Evolutionary conservation across 2,329 filamentous ascomycete genomes (phyloP).

Genomic region (Colletotrichum melonis): DNA sequence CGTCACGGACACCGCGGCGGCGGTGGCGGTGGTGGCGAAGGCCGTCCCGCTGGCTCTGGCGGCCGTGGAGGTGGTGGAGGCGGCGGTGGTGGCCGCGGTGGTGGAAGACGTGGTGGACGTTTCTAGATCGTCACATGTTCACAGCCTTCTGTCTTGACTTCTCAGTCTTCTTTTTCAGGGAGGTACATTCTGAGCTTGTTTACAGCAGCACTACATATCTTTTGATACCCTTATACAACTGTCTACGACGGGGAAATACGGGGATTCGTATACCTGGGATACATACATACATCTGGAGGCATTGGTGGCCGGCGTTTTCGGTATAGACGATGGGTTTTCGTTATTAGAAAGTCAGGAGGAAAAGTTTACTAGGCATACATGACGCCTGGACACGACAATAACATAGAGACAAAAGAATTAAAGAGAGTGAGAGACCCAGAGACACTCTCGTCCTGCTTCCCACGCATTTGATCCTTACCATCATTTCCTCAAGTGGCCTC

Average conservation of each 20-base stretch:
- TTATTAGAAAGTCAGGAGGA: background rate
- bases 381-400: background rate
- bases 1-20: conserved; percentile 38
- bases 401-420: background rate
- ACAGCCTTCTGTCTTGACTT: background rate
- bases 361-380: background rate
- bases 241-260: conserved; percentile 9
- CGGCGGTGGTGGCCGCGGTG: conserved; percentile 11
- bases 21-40: conserved; percentile 37
- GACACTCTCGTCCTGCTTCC: background rate
- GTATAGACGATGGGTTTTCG: background rate
- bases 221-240: conserved; percentile 18
- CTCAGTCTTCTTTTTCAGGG: background rate
- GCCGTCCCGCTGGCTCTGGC: conserved; percentile 19
- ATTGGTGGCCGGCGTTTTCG: conserved; percentile 7
- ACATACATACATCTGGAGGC: background rate
- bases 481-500: background rate
- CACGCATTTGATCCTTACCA: background rate
- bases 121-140: background rate
- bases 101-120: conserved; percentile 26
- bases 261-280: background rate
- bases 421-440: background rate
- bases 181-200: conserved; percentile 14
- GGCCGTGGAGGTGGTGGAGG: conserved; percentile 19
- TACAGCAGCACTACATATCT: background rate